A percentile compares a stretch with the other conserved stretches of the same genome.
Conservation (phyloP, 768 basidiomycete genomes). For the Cystobasidium tubakii region DNA sequence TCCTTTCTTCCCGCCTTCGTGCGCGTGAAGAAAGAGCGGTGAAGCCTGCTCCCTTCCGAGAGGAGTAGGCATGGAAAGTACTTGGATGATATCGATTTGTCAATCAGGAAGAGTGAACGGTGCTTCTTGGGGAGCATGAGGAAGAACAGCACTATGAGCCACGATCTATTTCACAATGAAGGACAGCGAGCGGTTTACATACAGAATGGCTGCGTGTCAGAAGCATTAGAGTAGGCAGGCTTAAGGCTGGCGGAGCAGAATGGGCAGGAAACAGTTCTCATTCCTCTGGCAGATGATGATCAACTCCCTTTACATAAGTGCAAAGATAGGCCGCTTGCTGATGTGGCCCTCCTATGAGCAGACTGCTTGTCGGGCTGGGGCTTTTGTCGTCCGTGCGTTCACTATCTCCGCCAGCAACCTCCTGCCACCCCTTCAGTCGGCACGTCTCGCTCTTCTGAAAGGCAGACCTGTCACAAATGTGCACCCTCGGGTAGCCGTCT, state of each 20-base stretch:
- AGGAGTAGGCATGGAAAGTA: neutral
- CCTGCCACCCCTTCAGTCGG: neutral
- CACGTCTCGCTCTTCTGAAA: neutral
- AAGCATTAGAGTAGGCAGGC: neutral
- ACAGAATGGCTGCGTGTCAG: neutral
- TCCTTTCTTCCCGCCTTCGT: neutral
- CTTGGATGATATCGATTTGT: neutral
- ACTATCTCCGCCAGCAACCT: neutral
- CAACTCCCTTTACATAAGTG: neutral
- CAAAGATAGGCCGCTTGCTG: neutral
- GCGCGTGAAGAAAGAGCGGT: neutral
- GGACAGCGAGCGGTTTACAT: neutral
- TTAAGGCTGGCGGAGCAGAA: neutral
- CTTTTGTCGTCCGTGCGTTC: neutral
- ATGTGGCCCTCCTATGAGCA: neutral
- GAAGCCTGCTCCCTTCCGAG: neutral
- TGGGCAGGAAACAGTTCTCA: neutral
- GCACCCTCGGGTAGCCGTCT: conserved; percentile 34
- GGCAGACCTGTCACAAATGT: conserved; percentile 25
- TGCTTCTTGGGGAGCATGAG: neutral
- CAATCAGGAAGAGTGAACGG: neutral
- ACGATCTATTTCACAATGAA: neutral
- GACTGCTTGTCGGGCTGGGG: neutral
- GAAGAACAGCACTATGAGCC: neutral
- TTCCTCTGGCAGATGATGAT: conserved; percentile 1